phyloP scores from a whole-genome alignment of 2,329 filamentous ascomycete genomes.

The Cercospora sp. region DNA sequence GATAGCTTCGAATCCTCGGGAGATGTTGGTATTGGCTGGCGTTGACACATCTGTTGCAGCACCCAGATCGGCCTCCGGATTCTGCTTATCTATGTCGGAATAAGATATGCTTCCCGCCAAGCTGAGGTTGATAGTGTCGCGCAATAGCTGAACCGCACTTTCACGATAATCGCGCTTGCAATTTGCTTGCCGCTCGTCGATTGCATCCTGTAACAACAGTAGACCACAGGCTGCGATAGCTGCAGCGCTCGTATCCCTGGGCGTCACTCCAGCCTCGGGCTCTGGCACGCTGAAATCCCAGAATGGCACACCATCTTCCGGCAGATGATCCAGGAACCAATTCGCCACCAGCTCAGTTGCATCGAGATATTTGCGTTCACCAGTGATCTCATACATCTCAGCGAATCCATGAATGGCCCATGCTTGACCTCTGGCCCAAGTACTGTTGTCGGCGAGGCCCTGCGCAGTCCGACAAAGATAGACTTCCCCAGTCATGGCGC shows the following conservation, averaged over 20 bases:
- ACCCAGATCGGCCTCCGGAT: constrained; percentile 14
- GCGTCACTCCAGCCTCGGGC: constrained; percentile 20
- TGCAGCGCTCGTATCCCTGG: constrained; percentile 23
- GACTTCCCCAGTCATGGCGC: constrained; percentile 19
- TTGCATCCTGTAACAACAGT: constrained; percentile 20
- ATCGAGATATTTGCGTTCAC: constrained; percentile 14
- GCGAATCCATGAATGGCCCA: constrained; percentile 27
- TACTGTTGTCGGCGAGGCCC: constrained; percentile 24
- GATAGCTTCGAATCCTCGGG: constrained; percentile 21
- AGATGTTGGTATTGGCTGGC: constrained; percentile 17
- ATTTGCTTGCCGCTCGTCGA: constrained; percentile 11
- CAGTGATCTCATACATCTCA: constrained; percentile 18
- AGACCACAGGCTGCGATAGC: constrained; percentile 23
- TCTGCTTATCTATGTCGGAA: constrained; percentile 7
- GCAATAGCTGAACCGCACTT: constrained; percentile 15
- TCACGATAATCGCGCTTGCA: constrained; percentile 12
- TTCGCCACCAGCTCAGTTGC: constrained; percentile 18
- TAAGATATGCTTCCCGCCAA: constrained; percentile 23
- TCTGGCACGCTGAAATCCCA: constrained; percentile 19
- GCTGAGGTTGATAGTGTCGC: constrained; percentile 12
- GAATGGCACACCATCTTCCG: constrained; percentile 24
- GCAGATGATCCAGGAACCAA: constrained; percentile 23
- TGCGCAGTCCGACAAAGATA: constrained; percentile 27
- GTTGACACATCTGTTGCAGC: constrained; percentile 18
- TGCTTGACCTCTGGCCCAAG: constrained; percentile 25